These are phyloP conservation scores for Alternaria gaisen DNA, from an alignment of 2,329 filamentous ascomycete species.

Conservation along the genomic window DNA sequence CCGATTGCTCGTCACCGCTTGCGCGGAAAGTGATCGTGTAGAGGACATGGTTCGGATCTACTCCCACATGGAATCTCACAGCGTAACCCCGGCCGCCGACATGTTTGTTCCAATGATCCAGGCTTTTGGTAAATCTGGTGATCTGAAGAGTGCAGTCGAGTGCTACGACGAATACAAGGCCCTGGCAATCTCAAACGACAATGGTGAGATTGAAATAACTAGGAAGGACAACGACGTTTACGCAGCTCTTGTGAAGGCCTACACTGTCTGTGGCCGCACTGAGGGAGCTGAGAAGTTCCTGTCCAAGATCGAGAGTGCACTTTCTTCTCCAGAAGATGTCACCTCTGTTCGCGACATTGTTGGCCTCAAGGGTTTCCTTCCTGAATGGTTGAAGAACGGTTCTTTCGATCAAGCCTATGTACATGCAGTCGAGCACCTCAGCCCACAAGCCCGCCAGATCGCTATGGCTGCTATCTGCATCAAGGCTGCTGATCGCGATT, in stretches of 20 bases:
- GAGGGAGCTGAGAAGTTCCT: slow-evolving; percentile 88
- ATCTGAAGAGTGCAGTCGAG: slow-evolving; percentile 87
- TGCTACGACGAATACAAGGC: slow-evolving; percentile 95
- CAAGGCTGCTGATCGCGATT: slow-evolving; percentile 80
- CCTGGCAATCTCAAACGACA: slow-evolving; percentile 84
- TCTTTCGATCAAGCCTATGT: slow-evolving; percentile 77
- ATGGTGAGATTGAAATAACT: slow-evolving; percentile 71
- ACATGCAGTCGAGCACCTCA: slow-evolving; percentile 72
- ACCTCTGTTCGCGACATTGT: slow-evolving; percentile 75
- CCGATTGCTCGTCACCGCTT: slow-evolving; percentile 83
- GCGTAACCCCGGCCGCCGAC: slow-evolving; percentile 76
- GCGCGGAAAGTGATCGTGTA: slow-evolving; percentile 80
- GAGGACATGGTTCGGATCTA: slow-evolving; percentile 91
- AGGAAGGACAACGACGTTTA: slow-evolving; percentile 87
- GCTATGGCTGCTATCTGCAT: slow-evolving; percentile 79
- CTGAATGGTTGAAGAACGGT: slow-evolving; percentile 75
- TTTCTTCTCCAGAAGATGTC: slow-evolving; percentile 60
- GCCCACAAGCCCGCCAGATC: slow-evolving; percentile 65
- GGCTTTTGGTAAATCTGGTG: slow-evolving; percentile 84
- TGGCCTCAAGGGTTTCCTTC: slow-evolving; percentile 77
- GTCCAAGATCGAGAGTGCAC: slow-evolving; percentile 73
- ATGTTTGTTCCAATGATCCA: slow-evolving; percentile 95
- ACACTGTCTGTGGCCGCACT: slow-evolving; percentile 80
- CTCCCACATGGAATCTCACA: slow-evolving; percentile 85
- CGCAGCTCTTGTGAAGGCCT: slow-evolving; percentile 88